Percentiles rank a stretch among this genome's conserved stretches.
Conservation (phyloP, 2,329 filamentous ascomycete species). For the Alternaria solani region DNA sequence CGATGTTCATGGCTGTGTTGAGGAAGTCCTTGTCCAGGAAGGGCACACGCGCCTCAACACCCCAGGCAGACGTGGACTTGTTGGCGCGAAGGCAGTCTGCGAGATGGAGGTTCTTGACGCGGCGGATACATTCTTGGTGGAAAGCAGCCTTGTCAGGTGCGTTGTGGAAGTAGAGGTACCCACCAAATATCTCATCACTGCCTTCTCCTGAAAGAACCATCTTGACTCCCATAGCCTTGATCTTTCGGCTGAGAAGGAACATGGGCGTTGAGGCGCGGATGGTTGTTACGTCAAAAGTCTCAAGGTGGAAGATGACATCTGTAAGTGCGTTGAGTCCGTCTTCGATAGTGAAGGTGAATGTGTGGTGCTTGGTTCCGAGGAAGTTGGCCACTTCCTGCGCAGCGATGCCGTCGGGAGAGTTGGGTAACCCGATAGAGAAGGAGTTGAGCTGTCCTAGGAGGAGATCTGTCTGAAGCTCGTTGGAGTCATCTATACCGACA, state of each 20-base stretch:
- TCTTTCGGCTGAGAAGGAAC: constrained; percentile 97
- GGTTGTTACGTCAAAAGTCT: constrained; percentile 97
- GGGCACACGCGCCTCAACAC: constrained; percentile 94
- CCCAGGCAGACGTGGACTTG: constrained; percentile 99
- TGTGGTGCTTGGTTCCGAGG: constrained; percentile 96
- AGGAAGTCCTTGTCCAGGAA: constrained; percentile 99
- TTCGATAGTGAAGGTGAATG: constrained; percentile 97
- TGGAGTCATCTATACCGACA: constrained; percentile 92
- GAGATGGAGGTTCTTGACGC: constrained; percentile 95
- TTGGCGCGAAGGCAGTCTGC: constrained; percentile 98
- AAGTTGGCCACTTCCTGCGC: constrained; percentile 94
- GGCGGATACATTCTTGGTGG: constrained; percentile 91
- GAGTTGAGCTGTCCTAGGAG: constrained; percentile 96
- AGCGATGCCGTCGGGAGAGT: constrained; percentile 89
- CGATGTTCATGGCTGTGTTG: constrained; percentile 89
- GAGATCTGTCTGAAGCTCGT: constrained; percentile 87
- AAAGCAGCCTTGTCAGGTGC: constrained; percentile 91
- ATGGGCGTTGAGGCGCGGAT: constrained; percentile 98
- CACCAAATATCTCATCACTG: constrained; percentile 97
- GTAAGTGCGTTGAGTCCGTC: constrained; percentile 96
- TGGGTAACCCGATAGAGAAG: constrained; percentile 96
- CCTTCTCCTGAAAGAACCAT: constrained; percentile 98
- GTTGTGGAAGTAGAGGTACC: constrained; percentile 98
- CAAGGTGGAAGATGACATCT: constrained; percentile 97
- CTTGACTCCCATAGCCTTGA: constrained; percentile 99